Base-by-base conservation (phyloP, 495 filamentous ascomycete genomes). In the Penicillium arizonense region DNA sequence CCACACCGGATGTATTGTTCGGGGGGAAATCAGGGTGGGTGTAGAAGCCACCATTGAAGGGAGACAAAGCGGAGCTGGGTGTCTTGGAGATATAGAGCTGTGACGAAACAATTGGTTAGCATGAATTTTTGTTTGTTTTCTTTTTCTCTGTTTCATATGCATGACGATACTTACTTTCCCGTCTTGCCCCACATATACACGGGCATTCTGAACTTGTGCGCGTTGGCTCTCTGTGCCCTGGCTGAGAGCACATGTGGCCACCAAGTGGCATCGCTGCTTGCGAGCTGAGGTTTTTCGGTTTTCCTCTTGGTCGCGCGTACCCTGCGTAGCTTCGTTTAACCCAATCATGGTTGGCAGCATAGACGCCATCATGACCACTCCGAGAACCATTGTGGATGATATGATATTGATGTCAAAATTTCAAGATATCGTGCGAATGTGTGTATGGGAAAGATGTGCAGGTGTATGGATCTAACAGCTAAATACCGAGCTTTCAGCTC, bases 301-400 rank as follows among this genome's bases (percentile, higher is more conserved):
- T 11, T 63, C 57, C 28, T 69, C 62, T 9, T 59, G 55, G n/a
- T 69, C 56, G 1, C 56, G 57, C 9, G 46, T 48, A 23, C 53
- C 53, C 23, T 63, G 51, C 14, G 55, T 56, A 10, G 65, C 62
- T 45, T 68, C 62, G 42, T 63, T 68, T 7, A 68, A 44, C 2
- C 65, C 63, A 24, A 59, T 59, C 52, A 66, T 63, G 16, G 63
- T 69, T 7, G 65, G 65, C 51, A 69, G 21, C 65, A 66, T 66
- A n/a, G 63, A 47, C 21, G 60, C 50, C 56, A 69, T 69, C 63
- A 69, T 69, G 30, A 40, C 58, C 34, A 66, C 32, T 3, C 65
- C 63, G 6, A 69, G 20, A 1, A 69, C 63, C 63, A 69, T 66
- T 3, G 50, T 57, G 43, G 32, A 43, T 16, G 23, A 12, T 18